Evolutionary conservation across 768 basidiomycete species (phyloP).

Genomic region (Xerocomellus chrysenteron): DNA sequence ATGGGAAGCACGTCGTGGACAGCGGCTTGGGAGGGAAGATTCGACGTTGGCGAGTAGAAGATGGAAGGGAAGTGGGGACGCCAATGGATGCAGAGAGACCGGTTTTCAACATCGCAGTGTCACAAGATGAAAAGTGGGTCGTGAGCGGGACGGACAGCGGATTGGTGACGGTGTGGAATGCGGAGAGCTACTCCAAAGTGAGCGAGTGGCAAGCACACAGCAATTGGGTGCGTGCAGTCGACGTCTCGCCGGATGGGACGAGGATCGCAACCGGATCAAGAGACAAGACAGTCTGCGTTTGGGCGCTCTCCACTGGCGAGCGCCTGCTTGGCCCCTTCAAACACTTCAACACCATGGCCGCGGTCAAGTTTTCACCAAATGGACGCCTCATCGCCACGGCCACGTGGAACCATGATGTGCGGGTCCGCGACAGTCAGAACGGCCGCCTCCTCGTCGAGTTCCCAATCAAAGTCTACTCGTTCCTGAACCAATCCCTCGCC

Average conservation of each 20-base stretch:
- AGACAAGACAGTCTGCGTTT: not conserved
- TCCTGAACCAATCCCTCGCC: not conserved
- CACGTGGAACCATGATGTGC: not conserved
- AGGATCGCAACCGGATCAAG: not conserved
- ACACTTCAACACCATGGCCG: not conserved
- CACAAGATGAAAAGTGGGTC: not conserved
- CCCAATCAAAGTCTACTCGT: not conserved
- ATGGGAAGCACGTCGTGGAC: not conserved
- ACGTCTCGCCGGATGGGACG: slow-evolving; percentile 1
- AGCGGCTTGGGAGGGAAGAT: not conserved
- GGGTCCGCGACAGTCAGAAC: not conserved
- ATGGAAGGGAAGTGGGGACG: not conserved
- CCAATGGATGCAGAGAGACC: not conserved
- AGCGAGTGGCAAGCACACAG: not conserved
- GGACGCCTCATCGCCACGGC: not conserved
- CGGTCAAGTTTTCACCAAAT: not conserved
- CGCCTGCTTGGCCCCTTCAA: not conserved
- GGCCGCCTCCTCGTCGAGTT: not conserved
- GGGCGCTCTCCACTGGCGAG: not conserved
- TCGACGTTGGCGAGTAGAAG: not conserved
- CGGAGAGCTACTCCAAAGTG: not conserved
- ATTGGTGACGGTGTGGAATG: not conserved
- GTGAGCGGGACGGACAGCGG: not conserved
- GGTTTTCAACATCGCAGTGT: not conserved
- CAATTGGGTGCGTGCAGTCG: not conserved